Percentiles rank a stretch among this genome's conserved stretches.
Conservation (phyloP, 2,329 filamentous ascomycete species). For the Fusarium sp. region DNA sequence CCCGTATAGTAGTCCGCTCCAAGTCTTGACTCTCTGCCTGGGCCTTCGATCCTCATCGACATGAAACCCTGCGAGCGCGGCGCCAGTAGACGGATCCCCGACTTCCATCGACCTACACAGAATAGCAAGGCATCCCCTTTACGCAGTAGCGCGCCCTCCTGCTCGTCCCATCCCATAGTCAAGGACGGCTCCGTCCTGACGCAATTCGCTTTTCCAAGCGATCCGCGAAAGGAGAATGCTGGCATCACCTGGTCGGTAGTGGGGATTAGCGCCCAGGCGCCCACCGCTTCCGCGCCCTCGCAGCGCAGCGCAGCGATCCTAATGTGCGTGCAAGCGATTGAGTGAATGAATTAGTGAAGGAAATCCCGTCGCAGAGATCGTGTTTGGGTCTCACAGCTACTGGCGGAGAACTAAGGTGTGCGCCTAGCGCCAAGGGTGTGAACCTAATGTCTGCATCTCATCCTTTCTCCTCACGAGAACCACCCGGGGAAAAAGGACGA, state of each 20-base stretch:
- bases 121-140: conserved; percentile 4
- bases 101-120: conserved; percentile 1
- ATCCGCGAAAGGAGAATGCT: conserved; percentile 14
- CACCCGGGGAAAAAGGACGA: conserved; percentile 20
- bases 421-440: neutral
- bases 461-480: conserved; percentile 34
- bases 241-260: conserved; percentile 3
- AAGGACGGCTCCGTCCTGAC: conserved; percentile 21
- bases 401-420: neutral
- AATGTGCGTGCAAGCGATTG: neutral
- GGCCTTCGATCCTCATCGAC: neutral
- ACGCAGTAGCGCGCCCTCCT: conserved; percentile 7
- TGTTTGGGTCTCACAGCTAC: neutral
- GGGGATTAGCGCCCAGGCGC: conserved; percentile 10
- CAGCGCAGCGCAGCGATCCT: neutral
- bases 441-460: neutral
- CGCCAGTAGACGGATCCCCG: neutral
- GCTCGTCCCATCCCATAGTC: neutral
- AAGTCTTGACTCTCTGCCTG: neutral
- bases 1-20: neutral
- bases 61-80: neutral
- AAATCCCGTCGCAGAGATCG: conserved; percentile 3
- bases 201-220: conserved; percentile 18
- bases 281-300: conserved; percentile 10
- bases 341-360: neutral